Evolutionary conservation across 129 eudicot species (phyloP), one percentile per base, ranked within the genome.

Genomic region (Tanacetum coccineum): DNA sequence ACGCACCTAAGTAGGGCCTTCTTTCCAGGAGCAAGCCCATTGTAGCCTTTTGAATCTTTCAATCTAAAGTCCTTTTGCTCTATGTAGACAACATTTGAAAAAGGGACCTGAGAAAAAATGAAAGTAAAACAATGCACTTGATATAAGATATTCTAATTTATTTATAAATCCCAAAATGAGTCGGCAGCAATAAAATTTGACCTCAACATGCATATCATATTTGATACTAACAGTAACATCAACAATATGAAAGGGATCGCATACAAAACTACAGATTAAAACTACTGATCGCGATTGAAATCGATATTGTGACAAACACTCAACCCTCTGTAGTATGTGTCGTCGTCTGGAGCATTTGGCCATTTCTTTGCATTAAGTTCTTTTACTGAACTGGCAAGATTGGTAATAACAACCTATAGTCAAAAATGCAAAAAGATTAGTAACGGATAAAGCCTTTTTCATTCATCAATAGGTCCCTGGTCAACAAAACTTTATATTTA

Each of bases 11-110:
- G 87, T 70, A 94, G 80, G 80, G 83, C 97, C 64, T 87, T 78
- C 58, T 94, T 89, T 56, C 95, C 96, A 19, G 95, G 99, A 72
- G 99, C 97, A 63, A 94, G 90, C 62, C 99, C 96, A 59, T 88
- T 84, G 67, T 93, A 89, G 70, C 87, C 99, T 81, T 93, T 89
- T 56, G 95, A 88, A 81, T 89, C 95, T 75, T 86, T 81, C 67
- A 82, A 72, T 72, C 92, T 78, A 63, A 93, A 93, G 78, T 93
- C 99, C 32, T 93, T 62, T 9, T 68, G 81, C 66, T 94, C 99
- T 25, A 89, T 89, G 59, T 94, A 94, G 46, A 87, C 78, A 62
- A 85, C 82, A 36, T 69, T 89, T 22, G 99, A 86, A 77, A 89
- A 89, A 0, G 99, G 99, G 28, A 89, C 97, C 99, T 94, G 70